Base-by-base conservation (phyloP, 1,284 basidiomycete genomes). In the Ustilago curta region DNA sequence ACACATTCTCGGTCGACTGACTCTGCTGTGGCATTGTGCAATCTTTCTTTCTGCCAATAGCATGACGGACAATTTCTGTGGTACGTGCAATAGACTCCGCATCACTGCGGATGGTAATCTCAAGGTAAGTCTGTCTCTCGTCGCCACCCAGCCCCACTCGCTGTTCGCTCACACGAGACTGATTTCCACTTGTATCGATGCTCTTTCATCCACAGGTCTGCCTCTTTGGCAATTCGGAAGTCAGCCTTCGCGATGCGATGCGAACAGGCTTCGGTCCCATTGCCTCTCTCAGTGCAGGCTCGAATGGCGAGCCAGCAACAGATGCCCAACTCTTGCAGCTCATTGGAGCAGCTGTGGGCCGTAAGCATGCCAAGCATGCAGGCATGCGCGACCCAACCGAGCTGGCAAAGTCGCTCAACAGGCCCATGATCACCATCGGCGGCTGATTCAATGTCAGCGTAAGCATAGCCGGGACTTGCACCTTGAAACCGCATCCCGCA, bases 21-120 rank as follows among this genome's bases (percentile, higher is more conserved):
- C n/a, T n/a, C n/a, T n/a, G n/a, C n/a, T n/a, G n/a, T n/a, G n/a
- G n/a, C n/a, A n/a, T n/a, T n/a, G n/a, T n/a, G n/a, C n/a, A n/a
- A n/a, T n/a, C n/a, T n/a, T n/a, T n/a, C n/a, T n/a, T n/a, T n/a
- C n/a, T n/a, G n/a, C n/a, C n/a, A n/a, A n/a, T n/a, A 80, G 80
- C 49, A 82, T 82, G 80, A 94, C 93, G 31, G 93, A 95, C 84
- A 93, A 94, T 85, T 94, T 95, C 81, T 95, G 93, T 84, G 89
- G 89, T 4, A 90, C 91, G 2, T 95, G 93, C 86, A 94, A 94
- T 82, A 88, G 93, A 70, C 87, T 95, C 59, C 88, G 94, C 44
- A 87, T 95, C 53, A 94, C 92, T 32, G 92, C 93, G 16, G 93
- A 95, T 82, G 93, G 94, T 5, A 90, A 94, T 83, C 91, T 95